These are phyloP conservation scores for Lichtheimia hyalospora DNA, from an alignment of 371 early-diverging fungal genomes.

Conservation along the genomic window DNA sequence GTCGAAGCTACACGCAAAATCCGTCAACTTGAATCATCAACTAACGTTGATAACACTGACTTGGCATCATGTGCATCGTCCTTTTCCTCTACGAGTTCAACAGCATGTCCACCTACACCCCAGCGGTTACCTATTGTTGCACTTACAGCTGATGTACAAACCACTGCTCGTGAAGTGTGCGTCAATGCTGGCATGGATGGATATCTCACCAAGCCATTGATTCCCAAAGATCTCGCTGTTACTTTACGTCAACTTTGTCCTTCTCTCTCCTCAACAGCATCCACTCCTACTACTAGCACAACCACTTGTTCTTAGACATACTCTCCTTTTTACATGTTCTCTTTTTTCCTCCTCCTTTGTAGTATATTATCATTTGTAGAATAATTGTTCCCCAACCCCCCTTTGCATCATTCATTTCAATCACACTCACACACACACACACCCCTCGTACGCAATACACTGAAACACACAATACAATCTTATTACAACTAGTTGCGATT, in stretches of 20 bases:
- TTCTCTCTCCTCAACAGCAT: neutral
- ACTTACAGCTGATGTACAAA: conserved; percentile 59
- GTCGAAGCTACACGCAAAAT: conserved; percentile 57
- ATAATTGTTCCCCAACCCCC: too few relatives aligned
- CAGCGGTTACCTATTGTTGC: conserved; percentile 58
- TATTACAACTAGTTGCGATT: too few relatives aligned
- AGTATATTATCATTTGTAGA: too few relatives aligned
- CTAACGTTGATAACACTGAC: neutral
- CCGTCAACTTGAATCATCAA: conserved; percentile 31
- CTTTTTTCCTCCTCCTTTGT: neutral
- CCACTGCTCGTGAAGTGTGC: conserved; percentile 49
- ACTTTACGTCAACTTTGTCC: conserved; percentile 29
- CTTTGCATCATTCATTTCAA: too few relatives aligned
- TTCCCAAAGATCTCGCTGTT: conserved; percentile 38
- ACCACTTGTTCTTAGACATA: neutral
- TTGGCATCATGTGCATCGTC: too few relatives aligned
- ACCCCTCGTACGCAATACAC: too few relatives aligned
- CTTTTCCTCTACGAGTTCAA: too few relatives aligned
- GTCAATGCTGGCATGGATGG: conserved; percentile 62
- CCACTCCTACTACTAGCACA: neutral
- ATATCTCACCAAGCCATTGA: conserved; percentile 61
- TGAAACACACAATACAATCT: too few relatives aligned
- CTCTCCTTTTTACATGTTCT: neutral
- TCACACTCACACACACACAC: too few relatives aligned
- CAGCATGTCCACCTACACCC: too few relatives aligned